Evolutionary conservation across 768 basidiomycete species (phyloP).

Genomic region (Podaxis sp.): DNA sequence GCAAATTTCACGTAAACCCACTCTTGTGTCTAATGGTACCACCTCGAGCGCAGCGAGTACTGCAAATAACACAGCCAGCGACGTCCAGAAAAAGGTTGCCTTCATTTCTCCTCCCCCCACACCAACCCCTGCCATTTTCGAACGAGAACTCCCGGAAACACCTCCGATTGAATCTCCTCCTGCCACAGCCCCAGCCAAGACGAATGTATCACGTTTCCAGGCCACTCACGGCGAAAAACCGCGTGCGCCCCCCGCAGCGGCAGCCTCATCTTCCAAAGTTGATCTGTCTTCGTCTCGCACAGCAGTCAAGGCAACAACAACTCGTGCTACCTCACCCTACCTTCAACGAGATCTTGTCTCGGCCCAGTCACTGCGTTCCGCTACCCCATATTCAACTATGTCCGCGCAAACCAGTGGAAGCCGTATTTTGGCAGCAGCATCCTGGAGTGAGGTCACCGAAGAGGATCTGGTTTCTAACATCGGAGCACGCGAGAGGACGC

Average conservation of each 20-base stretch:
- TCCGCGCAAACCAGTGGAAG: slow-evolving; percentile 61
- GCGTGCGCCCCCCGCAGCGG: slow-evolving; percentile 58
- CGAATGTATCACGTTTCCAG: slow-evolving; percentile 76
- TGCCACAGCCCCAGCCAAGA: slow-evolving; percentile 47
- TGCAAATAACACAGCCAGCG: slow-evolving; percentile 32
- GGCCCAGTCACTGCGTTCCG: slow-evolving; percentile 72
- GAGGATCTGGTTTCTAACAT: slow-evolving; percentile 92
- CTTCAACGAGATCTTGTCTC: slow-evolving; percentile 54
- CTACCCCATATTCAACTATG: slow-evolving; percentile 81
- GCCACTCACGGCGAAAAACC: slow-evolving; percentile 69
- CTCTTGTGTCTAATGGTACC: slow-evolving; percentile 26
- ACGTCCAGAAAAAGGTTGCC: slow-evolving; percentile 82
- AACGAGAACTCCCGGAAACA: slow-evolving; percentile 53
- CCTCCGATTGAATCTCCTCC: slow-evolving; percentile 28
- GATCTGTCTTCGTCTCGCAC: slow-evolving; percentile 42
- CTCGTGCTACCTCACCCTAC: slow-evolving; percentile 65
- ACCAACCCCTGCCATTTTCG: slow-evolving; percentile 59
- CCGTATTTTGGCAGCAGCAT: slow-evolving; percentile 72
- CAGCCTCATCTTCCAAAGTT: slow-evolving; percentile 63
- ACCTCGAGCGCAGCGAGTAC: slow-evolving; percentile 23
- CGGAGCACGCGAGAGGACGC: slow-evolving; percentile 90
- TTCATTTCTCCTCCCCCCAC: slow-evolving; percentile 83
- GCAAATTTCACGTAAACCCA: slow-evolving; percentile 36
- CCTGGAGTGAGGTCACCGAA: slow-evolving; percentile 94
- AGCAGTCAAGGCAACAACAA: slow-evolving; percentile 52